Evolutionary conservation across 306 rosid species (phyloP), one percentile per base, ranked within the genome.

Genomic region (Leucaena leucocephala): DNA sequence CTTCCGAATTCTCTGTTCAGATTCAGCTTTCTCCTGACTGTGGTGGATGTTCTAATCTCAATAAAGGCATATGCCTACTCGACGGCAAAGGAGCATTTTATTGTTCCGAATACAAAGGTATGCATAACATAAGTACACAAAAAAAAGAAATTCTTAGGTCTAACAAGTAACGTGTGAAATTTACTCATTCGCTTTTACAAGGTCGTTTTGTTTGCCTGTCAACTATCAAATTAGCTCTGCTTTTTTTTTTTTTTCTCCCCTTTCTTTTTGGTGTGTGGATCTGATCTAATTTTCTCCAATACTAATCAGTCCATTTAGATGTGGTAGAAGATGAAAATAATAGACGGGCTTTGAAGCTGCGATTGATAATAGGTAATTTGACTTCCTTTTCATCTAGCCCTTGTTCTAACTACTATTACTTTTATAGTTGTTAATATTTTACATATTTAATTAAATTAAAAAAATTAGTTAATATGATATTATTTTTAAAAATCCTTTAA

Each of bases 91-190:
- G 74, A 50, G 14, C 9, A 2, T 0, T 19, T 59, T 22, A 65
- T 39, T 85, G 86, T 21, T 21, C n/a, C 43, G 16, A 4, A 17
- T 14, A 16, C n/a, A 12, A 12, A 82, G 88, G 88, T 85, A 80
- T 45, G 33, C 55, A 78, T 13, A 17, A 36, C 12, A 54, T n/a
- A 14, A 13, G 3, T 13, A 13, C 3, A 4, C 21, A 19, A 57
- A 57, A 57, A 2, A 0, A 1, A 27, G 27, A 27, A 27, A 0
- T 27, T 1, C 27, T 27, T 27, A 27, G 27, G 27, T 27, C 27
- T 22, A 6, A 11, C 50, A 46, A 46, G 50, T 19, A 16, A 0
- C 14, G 33, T 7, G 27, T 7, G 27, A 55, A 7, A n/a, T 55
- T 5, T n/a, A 19, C 2, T 16, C 59, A 6, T 17, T 17, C 50